Percentiles rank a stretch among this genome's conserved stretches.
phyloP scores from a whole-genome alignment of 2,329 filamentous ascomycete genomes.

The Stachybotrys echinatus region DNA sequence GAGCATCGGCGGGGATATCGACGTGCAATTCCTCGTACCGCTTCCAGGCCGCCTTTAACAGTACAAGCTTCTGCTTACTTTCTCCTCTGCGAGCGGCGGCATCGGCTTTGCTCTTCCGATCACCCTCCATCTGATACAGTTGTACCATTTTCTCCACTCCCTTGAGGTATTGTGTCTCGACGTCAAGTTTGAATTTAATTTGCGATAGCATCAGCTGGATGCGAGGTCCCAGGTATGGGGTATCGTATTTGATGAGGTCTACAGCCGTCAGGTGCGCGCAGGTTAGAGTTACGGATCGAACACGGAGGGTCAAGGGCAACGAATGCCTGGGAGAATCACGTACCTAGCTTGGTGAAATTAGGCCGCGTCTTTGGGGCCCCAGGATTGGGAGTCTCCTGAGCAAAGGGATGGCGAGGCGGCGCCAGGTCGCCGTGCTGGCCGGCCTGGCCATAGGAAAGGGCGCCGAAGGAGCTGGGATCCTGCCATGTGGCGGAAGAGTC shows the following conservation, averaged over 20 bases:
- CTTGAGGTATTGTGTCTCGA: slow-evolving; percentile 98
- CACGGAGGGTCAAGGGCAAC: not conserved
- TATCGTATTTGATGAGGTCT: slow-evolving; percentile 99
- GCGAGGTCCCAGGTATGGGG: slow-evolving; percentile 86
- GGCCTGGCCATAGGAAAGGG: slow-evolving; percentile 37
- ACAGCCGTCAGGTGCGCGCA: not conserved
- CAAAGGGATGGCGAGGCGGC: slow-evolving; percentile 76
- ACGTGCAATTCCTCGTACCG: slow-evolving; percentile 97
- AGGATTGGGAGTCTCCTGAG: slow-evolving; percentile 59
- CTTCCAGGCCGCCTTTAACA: slow-evolving; percentile 92
- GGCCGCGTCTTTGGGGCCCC: slow-evolving; percentile 69
- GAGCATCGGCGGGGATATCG: slow-evolving; percentile 71
- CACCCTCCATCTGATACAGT: slow-evolving; percentile 93
- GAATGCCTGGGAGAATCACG: slow-evolving; percentile 21
- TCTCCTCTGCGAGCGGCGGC: slow-evolving; percentile 85
- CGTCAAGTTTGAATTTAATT: slow-evolving; percentile 96
- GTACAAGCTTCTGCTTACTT: slow-evolving; percentile 95
- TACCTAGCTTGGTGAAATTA: slow-evolving; percentile 96
- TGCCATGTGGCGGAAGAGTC: slow-evolving; percentile 45
- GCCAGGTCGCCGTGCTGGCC: slow-evolving; percentile 67
- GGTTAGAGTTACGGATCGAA: slow-evolving; percentile 3
- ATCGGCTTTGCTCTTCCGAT: slow-evolving; percentile 91
- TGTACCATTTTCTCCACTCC: slow-evolving; percentile 99
- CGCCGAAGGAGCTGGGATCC: slow-evolving; percentile 61
- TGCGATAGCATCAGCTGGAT: slow-evolving; percentile 99